Conservation (phyloP, 2,329 filamentous ascomycete genomes). For the Nemania sp. region DNA sequence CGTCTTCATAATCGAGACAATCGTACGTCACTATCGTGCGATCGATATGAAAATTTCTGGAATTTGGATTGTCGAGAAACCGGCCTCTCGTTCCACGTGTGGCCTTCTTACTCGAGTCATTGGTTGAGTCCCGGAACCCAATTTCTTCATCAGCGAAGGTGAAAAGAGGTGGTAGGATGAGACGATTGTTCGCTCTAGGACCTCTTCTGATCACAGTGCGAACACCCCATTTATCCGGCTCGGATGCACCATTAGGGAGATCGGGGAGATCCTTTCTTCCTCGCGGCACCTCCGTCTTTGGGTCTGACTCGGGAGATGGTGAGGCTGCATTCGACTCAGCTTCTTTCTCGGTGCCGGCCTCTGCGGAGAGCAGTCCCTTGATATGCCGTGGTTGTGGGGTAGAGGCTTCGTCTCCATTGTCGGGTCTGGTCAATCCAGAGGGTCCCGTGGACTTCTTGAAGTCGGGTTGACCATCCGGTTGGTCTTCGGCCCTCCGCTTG, state of each 20-base stretch:
- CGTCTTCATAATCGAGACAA: conserved; percentile 51
- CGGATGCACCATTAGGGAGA: conserved; percentile 47
- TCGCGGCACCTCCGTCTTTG: conserved; percentile 30
- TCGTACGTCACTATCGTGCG: conserved; percentile 59
- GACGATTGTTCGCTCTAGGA: conserved; percentile 53
- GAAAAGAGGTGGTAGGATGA: conserved; percentile 56
- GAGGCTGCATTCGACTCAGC: conserved; percentile 42
- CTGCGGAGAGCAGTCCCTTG: conserved; percentile 45
- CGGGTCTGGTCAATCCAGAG: conserved; percentile 34
- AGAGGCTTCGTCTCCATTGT: conserved; percentile 39
- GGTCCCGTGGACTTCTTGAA: conserved; percentile 51
- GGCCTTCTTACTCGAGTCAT: conserved; percentile 58
- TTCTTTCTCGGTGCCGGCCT: conserved; percentile 40
- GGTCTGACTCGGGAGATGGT: conserved; percentile 35
- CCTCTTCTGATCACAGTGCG: conserved; percentile 51
- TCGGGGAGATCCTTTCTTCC: conserved; percentile 39
- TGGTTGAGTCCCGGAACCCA: conserved; percentile 63
- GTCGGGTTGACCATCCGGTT: conserved; percentile 54
- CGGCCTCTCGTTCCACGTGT: conserved; percentile 58
- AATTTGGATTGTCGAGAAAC: conserved; percentile 59
- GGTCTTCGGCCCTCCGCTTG: conserved; percentile 58
- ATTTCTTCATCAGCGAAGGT: conserved; percentile 59
- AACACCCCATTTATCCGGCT: conserved; percentile 58
- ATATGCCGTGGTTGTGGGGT: conserved; percentile 47
- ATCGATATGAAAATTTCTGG: conserved; percentile 59